Evolutionary conservation across 331 rosid species (phyloP).

Genomic region (Telfairia occidentalis): DNA sequence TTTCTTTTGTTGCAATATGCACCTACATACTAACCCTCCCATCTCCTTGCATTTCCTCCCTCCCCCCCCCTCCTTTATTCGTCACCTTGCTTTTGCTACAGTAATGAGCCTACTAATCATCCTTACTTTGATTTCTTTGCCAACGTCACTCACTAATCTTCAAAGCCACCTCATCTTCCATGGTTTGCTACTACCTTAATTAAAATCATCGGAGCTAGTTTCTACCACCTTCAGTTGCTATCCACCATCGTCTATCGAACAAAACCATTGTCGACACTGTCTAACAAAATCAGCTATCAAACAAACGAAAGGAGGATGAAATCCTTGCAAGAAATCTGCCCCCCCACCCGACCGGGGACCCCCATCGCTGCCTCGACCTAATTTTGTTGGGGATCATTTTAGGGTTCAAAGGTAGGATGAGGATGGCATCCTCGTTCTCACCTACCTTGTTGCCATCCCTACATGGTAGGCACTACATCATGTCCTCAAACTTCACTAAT

Average conservation of each 20-base stretch:
- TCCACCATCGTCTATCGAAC: neutral
- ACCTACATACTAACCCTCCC: neutral
- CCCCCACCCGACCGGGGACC: no score
- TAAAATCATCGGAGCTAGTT: neutral
- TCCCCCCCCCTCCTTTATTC: neutral
- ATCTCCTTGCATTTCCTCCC: neutral
- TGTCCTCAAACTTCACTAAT: no score
- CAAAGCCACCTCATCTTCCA: neutral
- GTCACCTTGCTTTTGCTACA: neutral
- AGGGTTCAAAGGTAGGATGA: no score
- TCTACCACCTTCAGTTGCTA: neutral
- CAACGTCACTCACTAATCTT: neutral
- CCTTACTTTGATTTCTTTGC: neutral
- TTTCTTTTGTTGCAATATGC: no score
- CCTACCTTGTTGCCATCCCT: no score
- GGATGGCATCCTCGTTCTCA: no score
- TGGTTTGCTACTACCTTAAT: neutral
- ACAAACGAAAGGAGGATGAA: neutral
- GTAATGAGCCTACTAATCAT: neutral
- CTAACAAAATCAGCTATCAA: neutral
- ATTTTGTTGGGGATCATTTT: no score
- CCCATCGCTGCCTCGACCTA: no score
- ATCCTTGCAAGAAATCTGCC: neutral
- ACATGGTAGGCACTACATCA: no score
- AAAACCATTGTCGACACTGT: neutral